Percentiles rank a stretch among this genome's conserved stretches.
These are phyloP conservation scores for Mycena rebaudengoi DNA, from an alignment of 768 basidiomycete genomes.

Conservation along the genomic window DNA sequence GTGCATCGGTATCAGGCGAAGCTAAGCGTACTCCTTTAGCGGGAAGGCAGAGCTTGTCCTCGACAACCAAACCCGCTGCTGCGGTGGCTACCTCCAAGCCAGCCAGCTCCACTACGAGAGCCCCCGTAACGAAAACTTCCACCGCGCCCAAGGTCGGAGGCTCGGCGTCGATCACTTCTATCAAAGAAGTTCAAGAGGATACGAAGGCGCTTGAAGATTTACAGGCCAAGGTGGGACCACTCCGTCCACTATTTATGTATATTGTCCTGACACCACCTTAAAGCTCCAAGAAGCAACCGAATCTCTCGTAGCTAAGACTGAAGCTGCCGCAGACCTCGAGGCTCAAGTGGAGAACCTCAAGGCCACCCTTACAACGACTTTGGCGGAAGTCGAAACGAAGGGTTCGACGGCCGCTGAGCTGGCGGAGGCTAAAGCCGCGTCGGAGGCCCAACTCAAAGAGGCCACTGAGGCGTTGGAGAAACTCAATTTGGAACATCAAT, in stretches of 20 bases:
- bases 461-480: constrained; percentile 50
- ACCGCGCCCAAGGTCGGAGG: constrained; percentile 53
- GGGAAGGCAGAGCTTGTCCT: constrained; percentile 52
- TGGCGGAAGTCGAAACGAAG: constrained; percentile 60
- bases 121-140: constrained; percentile 43
- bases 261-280: constrained; percentile 3
- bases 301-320: constrained; percentile 61
- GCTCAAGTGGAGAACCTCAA: constrained; percentile 58
- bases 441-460: constrained; percentile 58
- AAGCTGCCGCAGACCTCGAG: constrained; percentile 61
- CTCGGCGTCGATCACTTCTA: constrained; percentile 74
- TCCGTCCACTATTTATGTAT: constrained; percentile 6
- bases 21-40: constrained; percentile 58
- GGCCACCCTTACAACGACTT: constrained; percentile 54
- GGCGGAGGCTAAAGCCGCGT: constrained; percentile 55
- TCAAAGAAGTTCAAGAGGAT: constrained; percentile 74
- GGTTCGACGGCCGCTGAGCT: constrained; percentile 52
- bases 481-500: constrained; percentile 41
- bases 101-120: constrained; percentile 19
- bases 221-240: constrained; percentile 61
- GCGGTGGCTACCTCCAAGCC: constrained; percentile 42
- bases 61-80: constrained; percentile 43
- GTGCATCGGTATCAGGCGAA: constrained; percentile 73
- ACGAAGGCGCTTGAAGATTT: constrained; percentile 64
- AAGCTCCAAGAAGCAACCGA: constrained; percentile 72